Percentiles rank a stretch among this genome's conserved stretches.
Conservation (phyloP, 208 protist species). For the Wallacemonas sp. region DNA sequence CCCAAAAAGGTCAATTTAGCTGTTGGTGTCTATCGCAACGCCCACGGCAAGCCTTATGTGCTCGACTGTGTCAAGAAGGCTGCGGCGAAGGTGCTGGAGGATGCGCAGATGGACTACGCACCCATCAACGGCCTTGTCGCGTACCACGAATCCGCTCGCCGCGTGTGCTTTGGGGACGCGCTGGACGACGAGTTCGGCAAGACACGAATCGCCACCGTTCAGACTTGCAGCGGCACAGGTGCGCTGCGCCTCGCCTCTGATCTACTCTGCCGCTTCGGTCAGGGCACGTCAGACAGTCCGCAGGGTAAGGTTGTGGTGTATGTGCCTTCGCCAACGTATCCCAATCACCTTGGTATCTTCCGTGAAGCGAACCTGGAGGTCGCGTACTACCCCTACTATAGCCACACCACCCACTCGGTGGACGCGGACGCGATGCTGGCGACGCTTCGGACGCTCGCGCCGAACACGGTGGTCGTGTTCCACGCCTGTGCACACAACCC, state of each 20-base stretch:
- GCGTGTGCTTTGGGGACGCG: slow-evolving; percentile 90
- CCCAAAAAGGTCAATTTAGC: slow-evolving; percentile 95
- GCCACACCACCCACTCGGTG: slow-evolving; percentile 54
- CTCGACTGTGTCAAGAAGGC: slow-evolving; percentile 90
- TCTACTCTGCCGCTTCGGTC: slow-evolving; percentile 40
- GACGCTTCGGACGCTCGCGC: slow-evolving; percentile 50
- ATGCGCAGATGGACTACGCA: slow-evolving; percentile 92
- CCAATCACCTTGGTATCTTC: slow-evolving; percentile 79
- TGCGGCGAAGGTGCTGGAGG: slow-evolving; percentile 25
- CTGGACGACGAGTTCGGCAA: slow-evolving; percentile 14
- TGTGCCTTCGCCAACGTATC: slow-evolving; percentile 67
- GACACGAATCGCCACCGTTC: slow-evolving; percentile 68
- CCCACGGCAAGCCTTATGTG: slow-evolving; percentile 91
- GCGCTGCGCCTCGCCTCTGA: slow-evolving; percentile 69
- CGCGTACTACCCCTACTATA: slow-evolving; percentile 73
- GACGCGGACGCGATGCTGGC: slow-evolving; percentile 73
- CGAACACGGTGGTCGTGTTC: slow-evolving; percentile 92
- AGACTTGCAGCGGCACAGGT: slow-evolving; percentile 85
- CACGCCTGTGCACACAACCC: slow-evolving; percentile 99
- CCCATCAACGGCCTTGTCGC: slow-evolving; percentile 90
- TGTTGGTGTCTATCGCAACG: slow-evolving; percentile 97
- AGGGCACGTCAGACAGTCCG: background rate
- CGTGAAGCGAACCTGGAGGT: slow-evolving; percentile 39
- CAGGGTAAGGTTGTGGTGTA: slow-evolving; percentile 37
- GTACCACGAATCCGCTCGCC: slow-evolving; percentile 73